Percentiles rank a stretch among this genome's conserved stretches.
These are phyloP conservation scores for Coniochaeta prunicola DNA, from an alignment of 2,329 filamentous ascomycete genomes.

Conservation along the genomic window DNA sequence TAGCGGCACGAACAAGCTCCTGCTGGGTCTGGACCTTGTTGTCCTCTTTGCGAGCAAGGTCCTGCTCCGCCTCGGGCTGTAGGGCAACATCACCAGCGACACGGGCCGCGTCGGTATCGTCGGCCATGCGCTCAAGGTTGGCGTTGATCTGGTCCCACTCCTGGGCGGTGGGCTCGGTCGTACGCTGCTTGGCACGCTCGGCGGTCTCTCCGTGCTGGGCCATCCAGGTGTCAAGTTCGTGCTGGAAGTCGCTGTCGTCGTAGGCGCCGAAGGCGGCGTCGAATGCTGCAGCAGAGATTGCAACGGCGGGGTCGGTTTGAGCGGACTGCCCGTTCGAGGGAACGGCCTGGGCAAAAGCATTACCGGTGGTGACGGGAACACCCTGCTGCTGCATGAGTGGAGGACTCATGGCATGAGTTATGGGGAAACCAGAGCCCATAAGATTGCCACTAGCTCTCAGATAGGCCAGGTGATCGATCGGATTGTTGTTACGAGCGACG, in stretches of 20 bases:
- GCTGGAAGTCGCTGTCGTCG: conserved; percentile 15
- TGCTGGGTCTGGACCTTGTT: conserved; percentile 42
- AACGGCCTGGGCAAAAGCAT: not conserved
- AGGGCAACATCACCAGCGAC: conserved; percentile 11
- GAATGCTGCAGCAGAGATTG: conserved; percentile 14
- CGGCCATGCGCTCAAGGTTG: conserved; percentile 15
- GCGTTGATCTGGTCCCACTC: conserved; percentile 15
- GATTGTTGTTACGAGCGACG: not conserved
- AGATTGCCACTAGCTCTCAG: not conserved
- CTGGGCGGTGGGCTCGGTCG: conserved; percentile 8
- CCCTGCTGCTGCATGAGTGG: not conserved
- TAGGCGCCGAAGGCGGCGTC: conserved; percentile 19
- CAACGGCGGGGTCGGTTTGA: conserved; percentile 5
- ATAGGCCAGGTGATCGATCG: not conserved
- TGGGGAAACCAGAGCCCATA: not conserved
- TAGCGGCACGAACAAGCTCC: conserved; percentile 66
- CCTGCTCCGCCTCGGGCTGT: conserved; percentile 20
- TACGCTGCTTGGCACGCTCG: conserved; percentile 1
- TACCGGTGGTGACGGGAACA: not conserved
- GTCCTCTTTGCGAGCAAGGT: conserved; percentile 17
- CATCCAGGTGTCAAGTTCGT: conserved; percentile 24
- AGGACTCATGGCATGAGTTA: not conserved
- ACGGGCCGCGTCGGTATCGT: conserved; percentile 21
- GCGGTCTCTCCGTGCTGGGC: conserved; percentile 17
- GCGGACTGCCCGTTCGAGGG: conserved; percentile 1